Conservation (phyloP, 352 stramenopile genomes). For the Plasmopara viticola region DNA sequence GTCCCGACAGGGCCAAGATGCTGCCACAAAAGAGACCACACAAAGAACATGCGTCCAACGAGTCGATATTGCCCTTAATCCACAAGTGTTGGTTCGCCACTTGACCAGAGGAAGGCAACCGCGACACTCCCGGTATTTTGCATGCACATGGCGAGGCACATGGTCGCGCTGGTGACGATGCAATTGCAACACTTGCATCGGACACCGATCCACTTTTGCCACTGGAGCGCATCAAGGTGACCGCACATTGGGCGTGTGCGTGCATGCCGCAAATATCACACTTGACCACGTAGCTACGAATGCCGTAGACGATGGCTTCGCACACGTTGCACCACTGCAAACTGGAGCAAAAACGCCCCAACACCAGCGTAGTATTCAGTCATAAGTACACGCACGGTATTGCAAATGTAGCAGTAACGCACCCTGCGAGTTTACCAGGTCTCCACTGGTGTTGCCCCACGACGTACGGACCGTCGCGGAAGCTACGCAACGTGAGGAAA, state of each 20-base stretch:
- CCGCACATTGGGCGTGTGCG: conserved; percentile 67
- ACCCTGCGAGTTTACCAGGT: conserved; percentile 66
- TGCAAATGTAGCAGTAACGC: conserved; percentile 2
- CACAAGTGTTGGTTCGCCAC: conserved; percentile 45
- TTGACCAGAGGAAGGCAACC: conserved; percentile 10
- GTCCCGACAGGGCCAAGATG: conserved; percentile 70
- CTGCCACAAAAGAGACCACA: conserved; percentile 77
- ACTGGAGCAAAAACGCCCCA: conserved; percentile 17
- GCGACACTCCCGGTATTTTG: conserved; percentile 16
- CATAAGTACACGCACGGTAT: neutral
- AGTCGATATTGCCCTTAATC: conserved; percentile 82
- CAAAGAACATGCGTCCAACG: conserved; percentile 71
- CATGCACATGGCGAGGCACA: conserved; percentile 14
- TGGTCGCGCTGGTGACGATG: neutral
- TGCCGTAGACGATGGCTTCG: conserved; percentile 72
- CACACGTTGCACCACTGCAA: conserved; percentile 81
- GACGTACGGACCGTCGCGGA: conserved; percentile 67
- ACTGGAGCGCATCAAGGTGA: conserved; percentile 42
- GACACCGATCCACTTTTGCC: conserved; percentile 11
- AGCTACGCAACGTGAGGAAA: conserved; percentile 77
- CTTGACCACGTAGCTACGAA: conserved; percentile 81
- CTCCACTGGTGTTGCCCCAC: conserved; percentile 73
- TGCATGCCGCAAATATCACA: conserved; percentile 84
- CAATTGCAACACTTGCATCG: neutral
- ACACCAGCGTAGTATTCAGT: neutral